Evolutionary conservation across 148 eudicot genomes (phyloP), one percentile per base, ranked within the genome.

Genomic region (Chenopodium formosanum): DNA sequence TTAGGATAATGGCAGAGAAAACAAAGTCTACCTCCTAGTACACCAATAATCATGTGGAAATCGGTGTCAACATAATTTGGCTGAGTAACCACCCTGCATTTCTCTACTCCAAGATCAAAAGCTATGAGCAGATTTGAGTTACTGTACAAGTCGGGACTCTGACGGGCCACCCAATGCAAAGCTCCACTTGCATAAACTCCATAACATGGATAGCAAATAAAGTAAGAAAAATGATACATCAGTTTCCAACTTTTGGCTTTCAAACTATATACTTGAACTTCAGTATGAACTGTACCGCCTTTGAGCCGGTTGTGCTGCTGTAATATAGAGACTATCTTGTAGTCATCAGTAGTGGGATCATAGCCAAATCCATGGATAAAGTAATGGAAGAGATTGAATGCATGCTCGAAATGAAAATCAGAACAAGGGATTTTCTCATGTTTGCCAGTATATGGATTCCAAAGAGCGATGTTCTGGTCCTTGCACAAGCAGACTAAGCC

Each of bases 141-240:
- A 60, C 68, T 60, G 14, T 53, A 7, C 23, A 32, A n/a, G 22
- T 31, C 37, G 29, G 14, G 66, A 20, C 66, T 56, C 31, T 29
- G 78, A 23, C 19, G 65, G 7, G 78, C 67, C 13, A 76, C 66
- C 78, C 78, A 76, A 32, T 56, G 67, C 67, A 76, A 32, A 14
- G 78, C 67, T 3, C 78, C 78, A 31, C 67, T 76, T 10, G 78
- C 40, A 76, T 56, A 40, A 11, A 75, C 78, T 20, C 78, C 78
- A n/a, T 31, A 3, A 25, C 78, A 76, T 32, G 66, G 46, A 56
- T 27, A 76, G 40, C 46, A 76, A n/a, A 56, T 2, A 76, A 31
- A 4, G 13, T 53, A 53, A 66, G 67, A 46, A 76, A 58, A 27
- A n/a, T 14, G 5, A 12, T 40, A 5, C 19, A 46, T 32, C 48